These are phyloP conservation scores for Radiomyces spectabilis DNA, from an alignment of 192 early-diverging fungal species.

Conservation along the genomic window DNA sequence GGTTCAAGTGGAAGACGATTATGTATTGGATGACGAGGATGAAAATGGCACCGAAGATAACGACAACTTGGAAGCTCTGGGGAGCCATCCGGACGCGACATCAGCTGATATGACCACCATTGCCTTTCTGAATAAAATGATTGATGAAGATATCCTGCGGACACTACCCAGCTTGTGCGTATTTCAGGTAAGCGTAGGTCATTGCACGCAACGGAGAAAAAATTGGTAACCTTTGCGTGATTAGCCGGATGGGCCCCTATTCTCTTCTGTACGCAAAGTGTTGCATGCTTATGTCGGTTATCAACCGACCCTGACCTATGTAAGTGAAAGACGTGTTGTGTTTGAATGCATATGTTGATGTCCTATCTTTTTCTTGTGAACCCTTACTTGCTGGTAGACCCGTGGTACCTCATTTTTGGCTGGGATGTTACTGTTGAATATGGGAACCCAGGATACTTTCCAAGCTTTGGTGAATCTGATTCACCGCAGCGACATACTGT, in stretches of 20 bases:
- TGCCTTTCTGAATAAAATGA: slow-evolving; percentile 15
- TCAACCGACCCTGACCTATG: slow-evolving; percentile 22
- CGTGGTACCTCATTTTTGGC: slow-evolving; percentile 31
- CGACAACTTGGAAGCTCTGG: too few species aligned
- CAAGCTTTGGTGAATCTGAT: slow-evolving; percentile 22
- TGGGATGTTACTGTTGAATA: slow-evolving; percentile 32
- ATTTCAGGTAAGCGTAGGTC: slow-evolving; percentile 21
- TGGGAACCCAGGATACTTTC: slow-evolving; percentile 25
- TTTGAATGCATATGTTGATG: neutral
- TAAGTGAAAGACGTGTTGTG: neutral
- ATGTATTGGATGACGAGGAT: too few species aligned
- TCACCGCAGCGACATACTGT: slow-evolving; percentile 19
- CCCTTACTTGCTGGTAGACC: slow-evolving; percentile 6
- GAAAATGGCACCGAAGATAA: too few species aligned
- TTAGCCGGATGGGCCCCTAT: slow-evolving; percentile 33
- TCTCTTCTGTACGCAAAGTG: slow-evolving; percentile 18
- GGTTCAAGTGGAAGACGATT: too few species aligned
- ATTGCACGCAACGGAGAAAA: neutral
- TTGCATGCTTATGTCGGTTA: slow-evolving; percentile 31
- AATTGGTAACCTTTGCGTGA: neutral
- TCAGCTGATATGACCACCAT: too few species aligned
- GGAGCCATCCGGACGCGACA: too few species aligned
- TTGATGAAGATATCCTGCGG: slow-evolving; percentile 28
- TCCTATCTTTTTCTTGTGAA: neutral
- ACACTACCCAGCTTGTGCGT: slow-evolving; percentile 30